Evolutionary conservation across 345 rosid species (phyloP), one percentile per base, ranked within the genome.

Genomic region (thale cress (Arabidopsis thaliana)): DNA sequence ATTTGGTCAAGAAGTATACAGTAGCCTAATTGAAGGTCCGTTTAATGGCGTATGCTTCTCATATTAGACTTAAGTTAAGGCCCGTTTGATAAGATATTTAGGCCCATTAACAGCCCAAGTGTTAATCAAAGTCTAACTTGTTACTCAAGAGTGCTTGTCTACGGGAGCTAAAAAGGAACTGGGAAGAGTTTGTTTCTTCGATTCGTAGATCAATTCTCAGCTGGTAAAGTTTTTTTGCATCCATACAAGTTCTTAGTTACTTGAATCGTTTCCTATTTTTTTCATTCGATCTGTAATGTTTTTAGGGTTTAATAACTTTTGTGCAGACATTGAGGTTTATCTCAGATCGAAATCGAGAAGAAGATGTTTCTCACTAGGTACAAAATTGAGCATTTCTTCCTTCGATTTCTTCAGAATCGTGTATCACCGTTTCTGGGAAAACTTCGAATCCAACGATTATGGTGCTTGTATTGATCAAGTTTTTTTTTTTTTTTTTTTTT

Each of bases 311-410:
- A 36, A 4, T 2, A 16, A 16, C 8, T 33, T 23, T 57, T 55
- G 44, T 60, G 52, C 34, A 59, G 78, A 42, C 25, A 20, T 38
- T 65, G 70, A 67, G 57, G 60, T 49, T 72, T 71, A 61, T 74
- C 65, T 30, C 65, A 67, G 76, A 68, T 75, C 79, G 58, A 73
- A 73, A 67, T 76, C 37, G 32, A 11, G 44, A 74, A 82, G 63
- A 71, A 49, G 22, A 87, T 87, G 91, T 87, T 87, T 57, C 89
- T 87, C 67, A 87, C 92, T 28, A 84, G 92, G 92, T 87, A 70
- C 16, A 58, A 9, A 59, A n/a, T 30, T 33, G 28, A 11, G 34
- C 51, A 37, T 14, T 46, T 34, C 22, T 9, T 33, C n/a, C 4
- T 59, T 22, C 64, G 36, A 46, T 36, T 36, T 65, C 40, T 65